These are phyloP conservation scores for Chaetomium fimeti DNA, from an alignment of 495 filamentous ascomycete species.

Conservation along the genomic window DNA sequence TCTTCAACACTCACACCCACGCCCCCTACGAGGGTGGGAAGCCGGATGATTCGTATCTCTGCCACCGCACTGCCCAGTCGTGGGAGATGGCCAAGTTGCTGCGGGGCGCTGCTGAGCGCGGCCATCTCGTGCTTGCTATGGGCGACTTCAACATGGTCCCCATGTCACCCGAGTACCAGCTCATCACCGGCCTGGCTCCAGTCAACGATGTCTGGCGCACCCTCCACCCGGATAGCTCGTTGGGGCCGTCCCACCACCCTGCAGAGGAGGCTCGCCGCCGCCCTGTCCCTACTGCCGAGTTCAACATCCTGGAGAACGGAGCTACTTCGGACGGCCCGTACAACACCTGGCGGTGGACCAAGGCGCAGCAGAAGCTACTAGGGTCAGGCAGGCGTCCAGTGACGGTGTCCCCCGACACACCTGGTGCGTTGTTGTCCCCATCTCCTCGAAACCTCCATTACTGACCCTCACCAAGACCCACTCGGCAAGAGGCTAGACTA, in stretches of 20 bases:
- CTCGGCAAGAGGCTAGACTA: constrained; percentile 90
- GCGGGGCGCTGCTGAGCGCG: constrained; percentile 77
- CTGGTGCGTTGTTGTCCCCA: constrained; percentile 17
- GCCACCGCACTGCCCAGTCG: constrained; percentile 89
- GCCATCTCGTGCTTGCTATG: constrained; percentile 77
- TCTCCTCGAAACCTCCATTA: not conserved
- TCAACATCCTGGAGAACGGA: constrained; percentile 76
- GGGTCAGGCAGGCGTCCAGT: constrained; percentile 42
- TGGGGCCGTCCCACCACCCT: constrained; percentile 65
- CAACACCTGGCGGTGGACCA: constrained; percentile 93
- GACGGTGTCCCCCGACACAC: constrained; percentile 56
- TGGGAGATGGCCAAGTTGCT: constrained; percentile 95
- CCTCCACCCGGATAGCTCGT: constrained; percentile 73
- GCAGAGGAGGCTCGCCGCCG: constrained; percentile 58
- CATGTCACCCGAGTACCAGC: constrained; percentile 76
- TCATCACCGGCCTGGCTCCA: constrained; percentile 75
- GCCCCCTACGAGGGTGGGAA: constrained; percentile 77
- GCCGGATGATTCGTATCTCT: constrained; percentile 77
- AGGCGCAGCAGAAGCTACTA: constrained; percentile 59
- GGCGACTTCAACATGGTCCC: constrained; percentile 98
- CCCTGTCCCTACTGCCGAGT: constrained; percentile 64
- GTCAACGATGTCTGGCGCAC: constrained; percentile 80
- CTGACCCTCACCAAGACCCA: constrained; percentile 52
- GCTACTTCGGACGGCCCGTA: constrained; percentile 80
- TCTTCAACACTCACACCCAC: constrained; percentile 90